These are phyloP conservation scores for Yamadazyma atlantica DNA, from an alignment of 1,139 yeast genomes.

Conservation along the genomic window DNA sequence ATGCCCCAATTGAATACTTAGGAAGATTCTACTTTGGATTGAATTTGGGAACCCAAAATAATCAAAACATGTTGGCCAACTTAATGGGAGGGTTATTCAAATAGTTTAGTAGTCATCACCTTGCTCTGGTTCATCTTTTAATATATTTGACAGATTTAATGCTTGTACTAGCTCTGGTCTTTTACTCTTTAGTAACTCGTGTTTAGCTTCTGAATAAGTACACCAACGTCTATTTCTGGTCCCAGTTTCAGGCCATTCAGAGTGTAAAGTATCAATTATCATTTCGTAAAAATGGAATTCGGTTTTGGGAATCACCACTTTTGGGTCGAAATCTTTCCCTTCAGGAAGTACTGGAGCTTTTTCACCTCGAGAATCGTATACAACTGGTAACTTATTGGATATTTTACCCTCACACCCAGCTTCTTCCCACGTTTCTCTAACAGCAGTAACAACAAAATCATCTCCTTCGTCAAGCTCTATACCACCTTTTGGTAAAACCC, in stretches of 20 bases:
- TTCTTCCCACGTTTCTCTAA: conserved; percentile 97
- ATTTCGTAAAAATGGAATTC: conserved; percentile 87
- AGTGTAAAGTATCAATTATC: conserved; percentile 54
- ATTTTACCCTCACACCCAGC: conserved; percentile 82
- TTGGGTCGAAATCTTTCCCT: conserved; percentile 42
- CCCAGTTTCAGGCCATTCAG: conserved; percentile 71
- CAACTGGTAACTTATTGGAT: conserved; percentile 54
- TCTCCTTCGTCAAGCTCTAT: conserved; percentile 81
- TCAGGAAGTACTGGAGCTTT: conserved; percentile 50
- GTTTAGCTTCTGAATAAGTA: conserved; percentile 67
- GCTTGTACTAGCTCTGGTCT: conserved; percentile 73
- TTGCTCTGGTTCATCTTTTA: conserved; percentile 25
- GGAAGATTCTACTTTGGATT: conserved; percentile 42
- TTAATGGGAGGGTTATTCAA: conserved; percentile 80
- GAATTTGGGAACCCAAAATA: conserved; percentile 51
- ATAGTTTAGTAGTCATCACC: conserved; percentile 14
- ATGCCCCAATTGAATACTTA: conserved; percentile 48
- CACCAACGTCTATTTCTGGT: conserved; percentile 75
- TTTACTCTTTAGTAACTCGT: conserved; percentile 56
- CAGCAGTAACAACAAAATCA: conserved; percentile 55
- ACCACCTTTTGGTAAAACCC: conserved; percentile 97
- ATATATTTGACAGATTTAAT: conserved; percentile 51
- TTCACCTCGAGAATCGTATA: conserved; percentile 67
- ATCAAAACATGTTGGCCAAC: conserved; percentile 72
- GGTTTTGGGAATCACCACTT: conserved; percentile 54